Evolutionary conservation across 345 rosid species (phyloP), one percentile per base, ranked within the genome.

Genomic region (Rhizophora mangle): DNA sequence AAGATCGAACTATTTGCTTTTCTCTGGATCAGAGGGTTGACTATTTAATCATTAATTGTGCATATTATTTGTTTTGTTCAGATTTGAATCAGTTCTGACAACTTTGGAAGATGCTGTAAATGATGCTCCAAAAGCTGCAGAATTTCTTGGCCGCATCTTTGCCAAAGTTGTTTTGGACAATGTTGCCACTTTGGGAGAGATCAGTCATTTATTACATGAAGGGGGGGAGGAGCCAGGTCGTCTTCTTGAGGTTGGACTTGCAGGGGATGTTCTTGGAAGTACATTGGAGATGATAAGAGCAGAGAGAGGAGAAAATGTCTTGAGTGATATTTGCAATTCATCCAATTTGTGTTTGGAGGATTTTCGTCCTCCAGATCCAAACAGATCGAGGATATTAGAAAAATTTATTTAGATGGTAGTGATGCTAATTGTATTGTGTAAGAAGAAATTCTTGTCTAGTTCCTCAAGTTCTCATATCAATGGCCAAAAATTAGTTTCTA

Each of bases 81-180:
- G 99, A 87, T 90, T 95, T 58, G 90, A 87, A 62, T 79, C 83
- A 0, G 96, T 86, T 63, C 87, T 95, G 30, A 66, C 77, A 63
- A 85, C 88, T 10, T 76, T 95, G 81, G 94, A 92, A 82, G 99
- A 95, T 76, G 83, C 92, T 0, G 94, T 95, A 3, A 95, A 83
- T 52, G 98, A 95, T 71, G 99, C 99, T 22, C 98, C 99, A 0
- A 95, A 73, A 78, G 99, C 98, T 65, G 83, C 92, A 4, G 96
- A 88, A 74, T 92, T 86, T 81, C 91, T 95, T 0, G 98, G 96
- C 20, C 63, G 62, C 9, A 83, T 92, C 7, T 83, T 90, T 60
- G 98, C 81, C n/a, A 82, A 84, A 74, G 80, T 65, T 6, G 83
- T 92, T 3, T 58, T 60, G 15, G 92, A 86, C 69, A 76, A 75